Conservation (phyloP, 2,329 filamentous ascomycete genomes). For the Calonectria hongkongensis region DNA sequence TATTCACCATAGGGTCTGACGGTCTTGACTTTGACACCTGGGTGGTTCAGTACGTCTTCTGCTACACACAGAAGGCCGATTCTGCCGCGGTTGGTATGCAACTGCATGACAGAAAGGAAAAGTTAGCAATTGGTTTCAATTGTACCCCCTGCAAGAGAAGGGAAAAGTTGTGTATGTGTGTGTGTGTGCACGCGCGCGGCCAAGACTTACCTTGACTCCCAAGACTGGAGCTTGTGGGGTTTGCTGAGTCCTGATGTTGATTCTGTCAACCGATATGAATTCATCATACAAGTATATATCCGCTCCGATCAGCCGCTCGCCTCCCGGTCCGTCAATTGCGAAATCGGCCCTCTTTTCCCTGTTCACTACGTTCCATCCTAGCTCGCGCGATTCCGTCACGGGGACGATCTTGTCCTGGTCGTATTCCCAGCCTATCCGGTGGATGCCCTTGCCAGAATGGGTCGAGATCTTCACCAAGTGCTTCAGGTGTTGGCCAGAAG, state of each 20-base stretch:
- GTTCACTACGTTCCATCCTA: not conserved
- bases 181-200: too few species aligned
- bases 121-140: not conserved
- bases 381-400: not conserved
- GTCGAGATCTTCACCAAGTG: not conserved
- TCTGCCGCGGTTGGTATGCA: constrained; percentile 18
- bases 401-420: not conserved
- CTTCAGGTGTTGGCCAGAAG: not conserved
- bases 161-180: not conserved
- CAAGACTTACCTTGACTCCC: constrained; percentile 10
- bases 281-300: not conserved
- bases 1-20: not conserved
- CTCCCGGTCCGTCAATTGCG: not conserved
- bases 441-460: not conserved
- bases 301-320: constrained; percentile 1
- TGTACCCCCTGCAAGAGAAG: not conserved
- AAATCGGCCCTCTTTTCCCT: not conserved
- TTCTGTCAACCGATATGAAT: too few species aligned
- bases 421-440: not conserved
- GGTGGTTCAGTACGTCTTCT: not conserved
- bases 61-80: constrained; percentile 1
- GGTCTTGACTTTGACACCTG: not conserved
- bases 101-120: not conserved
- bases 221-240: not conserved
- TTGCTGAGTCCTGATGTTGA: not conserved